Base-by-base conservation (phyloP, 2,329 filamentous ascomycete genomes). In the Neofusicoccum cordaticola region DNA sequence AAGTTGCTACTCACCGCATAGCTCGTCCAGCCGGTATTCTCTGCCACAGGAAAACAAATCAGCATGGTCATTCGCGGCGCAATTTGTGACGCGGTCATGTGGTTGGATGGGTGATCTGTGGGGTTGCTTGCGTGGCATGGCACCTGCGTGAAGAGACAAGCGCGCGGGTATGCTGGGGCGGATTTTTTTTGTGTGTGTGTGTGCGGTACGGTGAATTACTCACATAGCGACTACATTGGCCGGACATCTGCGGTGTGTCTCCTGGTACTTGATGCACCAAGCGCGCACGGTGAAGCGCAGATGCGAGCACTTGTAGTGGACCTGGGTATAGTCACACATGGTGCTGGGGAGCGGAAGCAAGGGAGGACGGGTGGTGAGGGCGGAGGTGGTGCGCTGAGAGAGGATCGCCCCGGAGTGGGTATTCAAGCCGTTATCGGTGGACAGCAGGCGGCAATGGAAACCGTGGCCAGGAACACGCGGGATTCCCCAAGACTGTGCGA, bases 281-380 rank as follows among this genome's bases (percentile, higher is more conserved):
- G 82, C 82, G 67, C 82, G 79, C 51, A 86, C 84, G 8, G 82
- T 83, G 69, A 82, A 86, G 39, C 84, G 80, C 65, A 83, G 74
- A 73, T 87, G 84, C 57, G 79, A 79, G 74, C 84, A 87, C 45
- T 79, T 78, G 71, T 84, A 86, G 66, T 85, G 82, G 63, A 86
- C 84, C 73, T 86, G 82, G 22, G 81, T 86, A 69, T 86, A 86
- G 72, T 86, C 84, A 72, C 84, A 87, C 84, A 86, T 86, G 35
- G 13, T 48, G 34, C 17, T 19, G 53, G n/a, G 17, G 17, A 7
- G 37, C 11, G 53, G 22, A 51, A 48, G 47, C 9, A 56, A 52
- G 39, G 61, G 50, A 39, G 61, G 27, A 47, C 15, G 13, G 11
- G 17, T 37, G 39, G 41, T 34, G 61, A 48, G 35, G 27, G 22